Evolutionary conservation across 805 yeast species (phyloP).

Genomic region (Candida xiaguanensis): DNA sequence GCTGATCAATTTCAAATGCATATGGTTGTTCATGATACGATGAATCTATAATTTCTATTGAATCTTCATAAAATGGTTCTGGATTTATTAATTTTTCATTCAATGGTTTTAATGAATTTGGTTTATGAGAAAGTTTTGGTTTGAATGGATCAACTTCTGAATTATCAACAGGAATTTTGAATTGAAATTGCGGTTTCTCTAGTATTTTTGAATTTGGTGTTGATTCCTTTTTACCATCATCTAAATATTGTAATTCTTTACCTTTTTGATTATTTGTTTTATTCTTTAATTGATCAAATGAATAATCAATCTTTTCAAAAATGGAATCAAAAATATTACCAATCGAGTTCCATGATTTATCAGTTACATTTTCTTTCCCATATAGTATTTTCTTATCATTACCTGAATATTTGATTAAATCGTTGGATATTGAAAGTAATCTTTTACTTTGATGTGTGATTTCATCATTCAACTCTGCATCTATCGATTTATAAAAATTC

Average conservation of each 20-base stretch:
- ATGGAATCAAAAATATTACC: conserved; percentile 62
- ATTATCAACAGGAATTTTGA: conserved; percentile 61
- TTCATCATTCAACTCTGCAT: conserved; percentile 38
- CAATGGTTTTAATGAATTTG: conserved; percentile 58
- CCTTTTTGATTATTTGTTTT: conserved; percentile 37
- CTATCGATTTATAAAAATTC: conserved; percentile 67
- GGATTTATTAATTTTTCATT: conserved; percentile 40
- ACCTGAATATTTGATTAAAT: conserved; percentile 26
- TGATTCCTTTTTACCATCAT: conserved; percentile 7
- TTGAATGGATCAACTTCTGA: conserved; percentile 67
- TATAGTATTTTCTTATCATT: conserved; percentile 13
- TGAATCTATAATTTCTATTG: conserved; percentile 41
- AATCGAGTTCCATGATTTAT: conserved; percentile 57
- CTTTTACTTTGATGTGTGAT: conserved; percentile 40
- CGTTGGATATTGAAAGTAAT: conserved; percentile 45
- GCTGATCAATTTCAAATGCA: conserved; percentile 62
- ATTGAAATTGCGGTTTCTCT: conserved; percentile 66
- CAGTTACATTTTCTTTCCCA: conserved; percentile 43
- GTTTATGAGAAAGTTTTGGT: conserved; percentile 71
- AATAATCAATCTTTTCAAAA: conserved; percentile 73
- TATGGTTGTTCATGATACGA: conserved; percentile 80
- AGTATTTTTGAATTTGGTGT: not conserved
- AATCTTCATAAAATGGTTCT: conserved; percentile 18
- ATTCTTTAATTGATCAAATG: conserved; percentile 43
- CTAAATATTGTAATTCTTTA: conserved; percentile 10